Percentiles rank a stretch among this genome's conserved stretches.
Evolutionary conservation across 352 stramenopile species (phyloP).

Genomic region (Phytopythium boreale): DNA sequence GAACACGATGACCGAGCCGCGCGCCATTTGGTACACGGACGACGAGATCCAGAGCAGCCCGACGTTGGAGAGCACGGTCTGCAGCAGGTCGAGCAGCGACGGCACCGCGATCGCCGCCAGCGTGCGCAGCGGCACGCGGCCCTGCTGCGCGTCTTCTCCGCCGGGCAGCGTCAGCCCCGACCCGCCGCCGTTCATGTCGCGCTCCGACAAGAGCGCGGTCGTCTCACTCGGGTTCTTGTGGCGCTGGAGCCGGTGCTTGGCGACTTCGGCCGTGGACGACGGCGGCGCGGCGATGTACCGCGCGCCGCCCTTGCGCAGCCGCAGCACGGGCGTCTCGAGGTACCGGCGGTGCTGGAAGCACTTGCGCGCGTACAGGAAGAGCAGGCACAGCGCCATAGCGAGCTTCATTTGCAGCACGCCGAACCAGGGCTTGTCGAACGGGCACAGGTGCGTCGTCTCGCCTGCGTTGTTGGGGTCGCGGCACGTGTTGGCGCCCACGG

Average conservation of each 20-base stretch:
- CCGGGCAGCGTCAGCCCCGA: slow-evolving; percentile 11
- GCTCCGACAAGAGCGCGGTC: slow-evolving; percentile 22
- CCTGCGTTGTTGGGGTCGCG: slow-evolving; percentile 30
- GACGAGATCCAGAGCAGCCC: slow-evolving; percentile 86
- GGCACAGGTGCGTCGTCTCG: slow-evolving; percentile 50
- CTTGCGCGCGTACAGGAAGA: slow-evolving; percentile 71
- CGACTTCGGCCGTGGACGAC: slow-evolving; percentile 33
- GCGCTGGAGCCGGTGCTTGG: slow-evolving; percentile 36
- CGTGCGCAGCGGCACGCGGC: slow-evolving; percentile 43
- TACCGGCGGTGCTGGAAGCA: slow-evolving; percentile 48
- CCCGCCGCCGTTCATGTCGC: neutral
- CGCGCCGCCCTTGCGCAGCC: slow-evolving; percentile 58
- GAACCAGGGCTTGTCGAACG: slow-evolving; percentile 87
- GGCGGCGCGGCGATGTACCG: slow-evolving; percentile 54
- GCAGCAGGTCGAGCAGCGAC: slow-evolving; percentile 76
- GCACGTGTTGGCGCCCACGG: slow-evolving; percentile 49
- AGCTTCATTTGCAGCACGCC: slow-evolving; percentile 85
- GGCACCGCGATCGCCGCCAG: slow-evolving; percentile 61
- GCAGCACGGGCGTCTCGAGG: slow-evolving; percentile 64
- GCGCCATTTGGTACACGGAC: slow-evolving; percentile 90
- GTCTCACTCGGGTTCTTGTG: slow-evolving; percentile 22
- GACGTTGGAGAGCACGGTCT: slow-evolving; percentile 87
- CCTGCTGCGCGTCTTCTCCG: slow-evolving; percentile 15
- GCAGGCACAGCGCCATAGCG: slow-evolving; percentile 75
- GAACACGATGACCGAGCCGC: slow-evolving; percentile 90